A percentile compares a stretch with the other conserved stretches of the same genome.
phyloP scores from a whole-genome alignment of 257 asterid genomes.

The Sherardia arvensis region DNA sequence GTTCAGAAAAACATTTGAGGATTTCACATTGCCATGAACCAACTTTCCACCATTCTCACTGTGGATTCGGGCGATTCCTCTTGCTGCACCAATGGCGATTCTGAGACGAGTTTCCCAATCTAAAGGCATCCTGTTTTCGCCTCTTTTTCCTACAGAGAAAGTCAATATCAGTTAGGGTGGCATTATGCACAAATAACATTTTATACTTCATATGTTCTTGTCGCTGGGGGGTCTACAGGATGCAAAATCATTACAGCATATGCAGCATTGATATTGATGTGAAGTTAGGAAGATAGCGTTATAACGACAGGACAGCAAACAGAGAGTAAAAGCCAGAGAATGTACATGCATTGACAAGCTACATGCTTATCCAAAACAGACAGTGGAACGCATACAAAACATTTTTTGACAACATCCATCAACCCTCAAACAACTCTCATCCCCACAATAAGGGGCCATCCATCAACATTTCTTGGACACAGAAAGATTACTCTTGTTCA shows the following conservation, averaged over 20 bases:
- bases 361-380: conserved; percentile 6
- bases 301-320: neutral
- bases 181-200: neutral
- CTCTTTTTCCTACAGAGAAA: conserved; percentile 41
- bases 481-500: conserved; percentile 9
- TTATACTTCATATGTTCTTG: neutral
- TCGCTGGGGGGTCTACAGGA: neutral
- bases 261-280: neutral
- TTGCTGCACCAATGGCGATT: conserved; percentile 67
- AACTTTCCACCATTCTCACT: conserved; percentile 50
- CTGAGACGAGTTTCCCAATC: conserved; percentile 64
- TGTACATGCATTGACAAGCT: conserved; percentile 2
- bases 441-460: conserved; percentile 38
- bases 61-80: conserved; percentile 66
- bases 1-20: conserved; percentile 66
- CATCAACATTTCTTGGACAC: conserved; percentile 3
- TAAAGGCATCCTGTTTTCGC: conserved; percentile 40
- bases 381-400: conserved; percentile 9
- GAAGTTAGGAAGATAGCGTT: neutral
- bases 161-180: neutral
- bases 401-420: conserved; percentile 2
- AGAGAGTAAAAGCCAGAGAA: neutral
- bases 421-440: conserved; percentile 10
- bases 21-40: conserved; percentile 71
- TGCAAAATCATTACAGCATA: neutral